Conservation (phyloP, 352 stramenopile genomes). For the Pelagophyceae sp. region DNA sequence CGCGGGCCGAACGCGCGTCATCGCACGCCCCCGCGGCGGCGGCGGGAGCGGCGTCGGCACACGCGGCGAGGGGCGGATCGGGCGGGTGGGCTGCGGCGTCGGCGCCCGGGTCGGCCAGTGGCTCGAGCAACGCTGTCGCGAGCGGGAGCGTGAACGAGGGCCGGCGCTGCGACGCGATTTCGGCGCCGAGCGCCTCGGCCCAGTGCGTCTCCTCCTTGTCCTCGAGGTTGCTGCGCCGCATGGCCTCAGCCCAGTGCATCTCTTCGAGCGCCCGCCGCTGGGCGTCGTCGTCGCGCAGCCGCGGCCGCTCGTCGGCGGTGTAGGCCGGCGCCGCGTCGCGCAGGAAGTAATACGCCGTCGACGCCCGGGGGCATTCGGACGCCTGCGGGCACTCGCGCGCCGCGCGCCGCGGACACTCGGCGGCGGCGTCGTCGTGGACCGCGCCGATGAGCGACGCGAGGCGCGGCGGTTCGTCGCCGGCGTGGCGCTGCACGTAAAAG, state of each 20-base stretch:
- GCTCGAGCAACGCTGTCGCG: neutral
- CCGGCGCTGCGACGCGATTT: too few relatives aligned
- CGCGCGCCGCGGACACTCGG: too few relatives aligned
- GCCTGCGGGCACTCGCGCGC: neutral
- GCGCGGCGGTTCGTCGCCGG: neutral
- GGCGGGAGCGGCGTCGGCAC: neutral
- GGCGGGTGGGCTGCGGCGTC: neutral
- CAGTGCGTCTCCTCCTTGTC: too few relatives aligned
- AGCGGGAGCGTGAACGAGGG: too few relatives aligned
- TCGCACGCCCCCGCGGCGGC: too few relatives aligned
- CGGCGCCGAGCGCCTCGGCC: too few relatives aligned
- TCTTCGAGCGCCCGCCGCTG: too few relatives aligned
- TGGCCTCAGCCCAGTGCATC: too few relatives aligned
- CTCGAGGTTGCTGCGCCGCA: too few relatives aligned
- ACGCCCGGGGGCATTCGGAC: neutral
- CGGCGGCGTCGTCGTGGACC: neutral
- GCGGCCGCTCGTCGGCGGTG: too few relatives aligned
- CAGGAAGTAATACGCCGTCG: neutral
- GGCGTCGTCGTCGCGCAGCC: neutral
- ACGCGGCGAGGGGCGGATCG: neutral
- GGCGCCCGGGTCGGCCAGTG: too few relatives aligned
- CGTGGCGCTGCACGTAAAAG: neutral
- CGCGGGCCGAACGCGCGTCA: neutral
- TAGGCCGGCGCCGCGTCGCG: neutral
- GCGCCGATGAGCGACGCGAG: neutral